Percentiles rank a stretch among this genome's conserved stretches.
These are phyloP conservation scores for Penicillium frequentans DNA, from an alignment of 2,329 filamentous ascomycete species.

Conservation along the genomic window DNA sequence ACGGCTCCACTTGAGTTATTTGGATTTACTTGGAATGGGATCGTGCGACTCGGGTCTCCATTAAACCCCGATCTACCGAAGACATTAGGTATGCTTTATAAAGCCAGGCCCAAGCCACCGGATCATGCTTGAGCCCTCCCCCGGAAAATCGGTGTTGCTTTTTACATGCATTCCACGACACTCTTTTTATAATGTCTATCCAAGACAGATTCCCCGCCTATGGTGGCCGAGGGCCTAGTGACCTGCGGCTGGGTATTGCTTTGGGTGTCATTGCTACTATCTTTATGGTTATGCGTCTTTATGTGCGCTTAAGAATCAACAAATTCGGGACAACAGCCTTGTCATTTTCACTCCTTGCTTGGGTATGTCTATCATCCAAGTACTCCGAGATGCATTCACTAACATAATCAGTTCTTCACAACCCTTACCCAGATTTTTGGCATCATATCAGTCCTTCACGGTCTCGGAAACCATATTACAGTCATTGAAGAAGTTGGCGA, in stretches of 20 bases:
- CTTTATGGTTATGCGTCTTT: slow-evolving; percentile 19
- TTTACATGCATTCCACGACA: slow-evolving; percentile 7
- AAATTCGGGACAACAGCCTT: slow-evolving; percentile 22
- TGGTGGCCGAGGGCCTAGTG: slow-evolving; percentile 18
- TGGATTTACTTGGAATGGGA: neutral
- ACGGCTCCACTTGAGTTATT: neutral
- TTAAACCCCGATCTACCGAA: neutral
- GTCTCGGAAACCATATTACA: slow-evolving; percentile 22
- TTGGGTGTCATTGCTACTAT: slow-evolving; percentile 18
- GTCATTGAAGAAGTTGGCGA: slow-evolving; percentile 15
- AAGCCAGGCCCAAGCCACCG: neutral
- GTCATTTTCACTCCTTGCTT: slow-evolving; percentile 19
- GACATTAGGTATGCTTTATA: neutral
- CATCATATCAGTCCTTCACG: slow-evolving; percentile 18
- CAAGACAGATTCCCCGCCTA: slow-evolving; percentile 21
- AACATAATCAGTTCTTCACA: slow-evolving; percentile 15
- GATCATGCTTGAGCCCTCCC: neutral
- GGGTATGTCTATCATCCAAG: slow-evolving; percentile 10
- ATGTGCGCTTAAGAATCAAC: slow-evolving; percentile 20
- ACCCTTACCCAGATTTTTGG: slow-evolving; percentile 19
- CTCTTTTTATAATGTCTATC: slow-evolving; percentile 21
- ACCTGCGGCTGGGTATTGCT: slow-evolving; percentile 17
- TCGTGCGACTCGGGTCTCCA: neutral
- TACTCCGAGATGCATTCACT: neutral
- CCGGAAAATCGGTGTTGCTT: slow-evolving; percentile 5